Percentiles rank a stretch among this genome's conserved stretches.
Evolutionary conservation across 2,329 filamentous ascomycete genomes (phyloP).

Genomic region (Aureobasidium sp.): DNA sequence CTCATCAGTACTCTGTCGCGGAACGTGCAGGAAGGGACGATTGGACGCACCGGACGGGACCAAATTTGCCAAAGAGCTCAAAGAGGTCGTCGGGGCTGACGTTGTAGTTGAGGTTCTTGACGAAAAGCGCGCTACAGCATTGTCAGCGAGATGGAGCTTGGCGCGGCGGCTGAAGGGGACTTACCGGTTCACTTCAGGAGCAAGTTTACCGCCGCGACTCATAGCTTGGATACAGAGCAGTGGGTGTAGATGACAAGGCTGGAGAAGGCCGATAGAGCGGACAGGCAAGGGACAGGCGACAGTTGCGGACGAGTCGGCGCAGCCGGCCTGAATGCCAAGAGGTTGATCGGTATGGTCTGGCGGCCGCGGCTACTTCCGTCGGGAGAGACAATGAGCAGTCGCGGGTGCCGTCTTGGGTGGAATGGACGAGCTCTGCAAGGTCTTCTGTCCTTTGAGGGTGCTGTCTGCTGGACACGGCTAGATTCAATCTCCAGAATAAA

Average conservation of each 20-base stretch:
- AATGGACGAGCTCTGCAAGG: too few relatives aligned
- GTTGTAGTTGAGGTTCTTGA: slow-evolving; percentile 99
- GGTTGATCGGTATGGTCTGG: neutral
- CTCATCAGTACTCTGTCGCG: slow-evolving; percentile 5
- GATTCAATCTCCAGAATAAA: neutral
- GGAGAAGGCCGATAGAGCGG: neutral
- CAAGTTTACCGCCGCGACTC: slow-evolving; percentile 94
- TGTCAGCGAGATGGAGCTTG: slow-evolving; percentile 26
- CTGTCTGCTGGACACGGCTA: too few relatives aligned
- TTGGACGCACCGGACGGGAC: slow-evolving; percentile 64
- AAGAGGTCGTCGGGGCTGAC: slow-evolving; percentile 96
- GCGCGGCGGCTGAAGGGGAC: slow-evolving; percentile 26
- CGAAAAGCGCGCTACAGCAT: slow-evolving; percentile 83
- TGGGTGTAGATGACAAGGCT: slow-evolving; percentile 8
- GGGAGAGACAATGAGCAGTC: neutral
- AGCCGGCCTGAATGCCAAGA: neutral
- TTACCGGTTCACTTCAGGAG: slow-evolving; percentile 98
- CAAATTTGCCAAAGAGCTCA: slow-evolving; percentile 97
- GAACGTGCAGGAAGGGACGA: slow-evolving; percentile 42
- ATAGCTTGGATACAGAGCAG: slow-evolving; percentile 56
- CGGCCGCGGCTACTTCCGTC: neutral
- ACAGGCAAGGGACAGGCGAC: neutral
- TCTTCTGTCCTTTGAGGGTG: too few relatives aligned
- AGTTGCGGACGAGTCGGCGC: too few relatives aligned
- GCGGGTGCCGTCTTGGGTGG: neutral